phyloP scores from a whole-genome alignment of 306 rosid species.

The Cotoneaster glaucophyllus region DNA sequence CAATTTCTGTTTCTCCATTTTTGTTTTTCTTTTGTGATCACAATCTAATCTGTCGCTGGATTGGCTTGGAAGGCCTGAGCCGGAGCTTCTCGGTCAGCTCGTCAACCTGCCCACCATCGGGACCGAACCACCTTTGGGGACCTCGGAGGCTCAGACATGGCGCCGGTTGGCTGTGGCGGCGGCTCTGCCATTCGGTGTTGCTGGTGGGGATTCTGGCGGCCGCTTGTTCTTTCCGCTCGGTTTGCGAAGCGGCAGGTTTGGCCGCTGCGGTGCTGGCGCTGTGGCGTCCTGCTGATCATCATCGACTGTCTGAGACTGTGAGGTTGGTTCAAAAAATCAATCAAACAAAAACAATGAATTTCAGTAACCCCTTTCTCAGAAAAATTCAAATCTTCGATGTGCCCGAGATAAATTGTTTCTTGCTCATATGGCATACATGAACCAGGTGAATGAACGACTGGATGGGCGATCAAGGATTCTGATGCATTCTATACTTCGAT shows the following conservation, averaged over 20 bases:
- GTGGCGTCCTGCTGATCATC: not conserved
- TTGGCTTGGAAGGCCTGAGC: constrained; percentile 18
- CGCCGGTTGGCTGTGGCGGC: not conserved
- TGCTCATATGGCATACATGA: too few relatives aligned
- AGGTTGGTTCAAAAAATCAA: not conserved
- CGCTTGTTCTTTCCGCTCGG: constrained; percentile 28
- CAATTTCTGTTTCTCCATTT: not conserved
- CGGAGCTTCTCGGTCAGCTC: constrained; percentile 8
- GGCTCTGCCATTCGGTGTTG: constrained; percentile 19
- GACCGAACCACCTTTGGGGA: not conserved
- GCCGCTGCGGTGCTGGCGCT: not conserved
- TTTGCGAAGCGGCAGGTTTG: not conserved
- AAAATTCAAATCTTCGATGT: not conserved
- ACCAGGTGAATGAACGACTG: not conserved
- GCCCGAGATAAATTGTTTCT: not conserved
- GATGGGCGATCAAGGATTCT: not conserved
- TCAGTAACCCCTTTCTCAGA: not conserved
- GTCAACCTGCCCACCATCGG: not conserved
- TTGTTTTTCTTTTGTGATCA: not conserved
- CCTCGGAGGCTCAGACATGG: constrained; percentile 2
- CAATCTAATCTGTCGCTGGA: not conserved
- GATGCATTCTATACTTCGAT: not conserved
- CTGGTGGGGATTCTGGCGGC: constrained; percentile 37
- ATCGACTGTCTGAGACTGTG: not conserved
- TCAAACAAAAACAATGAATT: not conserved